Base-by-base conservation (phyloP, 1,284 basidiomycete genomes). In the Ceratobasidium sp. region DNA sequence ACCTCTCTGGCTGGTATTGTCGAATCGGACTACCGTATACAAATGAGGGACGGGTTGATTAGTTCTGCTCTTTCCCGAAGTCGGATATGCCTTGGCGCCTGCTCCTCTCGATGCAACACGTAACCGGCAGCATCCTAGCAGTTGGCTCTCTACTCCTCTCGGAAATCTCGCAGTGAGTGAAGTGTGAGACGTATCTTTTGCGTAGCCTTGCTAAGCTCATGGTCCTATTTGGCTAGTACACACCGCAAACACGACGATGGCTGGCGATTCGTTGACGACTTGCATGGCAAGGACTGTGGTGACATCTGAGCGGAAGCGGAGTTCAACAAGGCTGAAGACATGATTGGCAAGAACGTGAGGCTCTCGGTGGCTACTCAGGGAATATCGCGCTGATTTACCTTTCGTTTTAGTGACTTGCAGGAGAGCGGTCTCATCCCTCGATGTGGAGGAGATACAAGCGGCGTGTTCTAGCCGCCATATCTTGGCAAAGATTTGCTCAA, bases 401-500 rank as follows among this genome's bases (percentile, higher is more conserved):
- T 20, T 53, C 40, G 39, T 60, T 49, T 81, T 85, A 90, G 93
- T 92, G 92, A 46, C 90, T 90, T 79, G 89, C 89, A 20, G 93
- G 93, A n/a, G 95, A 96, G 81, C 90, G 96, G 78, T 91, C 93
- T 12, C 99, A 99, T 86, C 84, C 85, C 51, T 89, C 90, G 56
- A 95, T 99, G 91, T 98, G 96, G 95, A 91, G 86, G 82, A 90
- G 91, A 81, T 98, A 98, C 85, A 94, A 94, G 82, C 92, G 93
- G 63, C 91, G 97, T 63, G 97, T 99, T 6, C 85, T 98, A 80
- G 92, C 99, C 79, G 97, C 97, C 23, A 97, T 97, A 95, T 97
- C 95, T 23, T 96, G 95, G 80, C 97, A 99, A 85, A 94, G 95
- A 77, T 98, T 98, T 85, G 97, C 97, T 66, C 97, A 98, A 85